Evolutionary conservation across 768 basidiomycete species (phyloP), one percentile per base, ranked within the genome.

Genomic region (Crepidotus variabilis): DNA sequence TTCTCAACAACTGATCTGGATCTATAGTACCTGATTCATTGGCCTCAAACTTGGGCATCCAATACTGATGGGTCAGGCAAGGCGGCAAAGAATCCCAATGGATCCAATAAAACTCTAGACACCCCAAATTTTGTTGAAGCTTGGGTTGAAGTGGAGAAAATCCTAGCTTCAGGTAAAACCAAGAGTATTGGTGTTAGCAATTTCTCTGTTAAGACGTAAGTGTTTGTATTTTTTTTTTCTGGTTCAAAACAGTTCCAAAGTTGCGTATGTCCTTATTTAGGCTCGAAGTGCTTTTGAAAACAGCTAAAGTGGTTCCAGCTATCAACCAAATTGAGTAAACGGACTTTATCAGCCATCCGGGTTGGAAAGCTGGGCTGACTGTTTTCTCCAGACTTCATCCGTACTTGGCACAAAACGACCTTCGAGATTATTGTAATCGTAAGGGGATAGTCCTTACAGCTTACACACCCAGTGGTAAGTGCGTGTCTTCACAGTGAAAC

Each of bases 151-250:
- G 71, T 84, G 60, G 83, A 84, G 66, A 75, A 78, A 50, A 60
- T 83, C 10, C 69, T 78, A 32, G 71, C 70, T 23, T 74, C 72
- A 13, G 79, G 79, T 0, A 78, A 75, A 60, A 79, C 73, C 10
- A 76, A 67, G 52, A 77, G 80, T 1, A 81, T 84, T 57, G 83
- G 83, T 0, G 80, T 86, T 47, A 80, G 80, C 65, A 86, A 86
- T 65, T 85, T 84, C 61, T 81, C 80, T 4, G 69, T 82, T 55
- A 81, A 83, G 61, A 83, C 73, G 80, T 82, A 54, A 16, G 75
- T 65, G 1, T 33, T 4, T 36, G 18, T 6, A 20, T 18, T 45
- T 18, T 7, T 28, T 1, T 45, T 45, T 8, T 8, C 28, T 8
- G 2, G 22, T 16, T n/a, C 18, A 43, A 36, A 28, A 18, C 23